Evolutionary conservation across 768 basidiomycete species (phyloP), one percentile per base, ranked within the genome.

Genomic region (Amanita molliuscula): DNA sequence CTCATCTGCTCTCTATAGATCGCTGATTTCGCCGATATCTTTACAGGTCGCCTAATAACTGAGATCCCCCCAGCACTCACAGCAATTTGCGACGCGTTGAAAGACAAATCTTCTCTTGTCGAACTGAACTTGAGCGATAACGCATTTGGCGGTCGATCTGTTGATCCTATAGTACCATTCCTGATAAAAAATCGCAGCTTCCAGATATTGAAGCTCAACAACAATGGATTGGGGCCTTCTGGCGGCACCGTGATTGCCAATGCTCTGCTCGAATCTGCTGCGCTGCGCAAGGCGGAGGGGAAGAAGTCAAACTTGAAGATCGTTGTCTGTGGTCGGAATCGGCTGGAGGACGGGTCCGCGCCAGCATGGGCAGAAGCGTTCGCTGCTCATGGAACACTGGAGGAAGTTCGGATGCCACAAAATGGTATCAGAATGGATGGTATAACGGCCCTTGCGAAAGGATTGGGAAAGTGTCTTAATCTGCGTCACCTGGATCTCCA

Each of bases 341-440:
- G 96, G n/a, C 73, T 98, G 33, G 92, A 98, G 70, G 82, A 93
- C 57, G 93, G 90, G 40, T 86, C 84, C 2, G 89, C 95, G 6
- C 53, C 69, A 0, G 75, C 76, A 5, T 98, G 90, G 87, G 91
- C 89, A 1, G 77, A 81, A 34, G 94, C 95, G 3, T 95, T 95
- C 61, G 80, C 81, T 1, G 87, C 79, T 33, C 92, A 96, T 60
- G 82, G 78, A 6, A 81, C 80, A 5, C 76, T 99, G 28, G 72
- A 72, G 47, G 90, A 96, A 56, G 84, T 98, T 26, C 78, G 88
- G 51, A 84, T 98, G 82, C 88, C 89, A n/a, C 94, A 98, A 72
- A 97, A 99, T 60, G 96, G 95, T 4, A 97, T 99, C 58, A 76
- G 92, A 55, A 89, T 89, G 82, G 84, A 84, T 51, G 96, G 96